Conservation (phyloP, 2,329 filamentous ascomycete genomes). For the Diplodia scrobiculata region DNA sequence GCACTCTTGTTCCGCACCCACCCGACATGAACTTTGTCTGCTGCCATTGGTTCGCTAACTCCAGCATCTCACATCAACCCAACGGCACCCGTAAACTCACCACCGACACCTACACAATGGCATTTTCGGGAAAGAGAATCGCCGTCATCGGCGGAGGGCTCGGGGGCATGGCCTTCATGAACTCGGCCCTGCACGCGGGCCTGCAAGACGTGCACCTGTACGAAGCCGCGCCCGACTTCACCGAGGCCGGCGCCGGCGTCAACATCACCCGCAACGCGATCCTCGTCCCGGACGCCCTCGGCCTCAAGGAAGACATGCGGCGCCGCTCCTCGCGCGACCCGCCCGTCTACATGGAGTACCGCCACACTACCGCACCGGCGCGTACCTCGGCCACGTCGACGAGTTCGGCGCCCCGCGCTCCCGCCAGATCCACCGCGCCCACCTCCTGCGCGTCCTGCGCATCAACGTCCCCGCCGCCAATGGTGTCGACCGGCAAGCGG, state of each 20-base stretch:
- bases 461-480: background rate
- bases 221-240: conserved; percentile 44
- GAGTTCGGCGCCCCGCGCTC: conserved; percentile 24
- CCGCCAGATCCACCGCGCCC: conserved; percentile 19
- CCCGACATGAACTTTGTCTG: too few species aligned
- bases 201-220: conserved; percentile 42
- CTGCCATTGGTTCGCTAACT: background rate
- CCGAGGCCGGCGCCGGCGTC: conserved; percentile 45
- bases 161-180: conserved; percentile 43
- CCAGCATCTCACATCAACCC: too few species aligned
- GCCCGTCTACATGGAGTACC: conserved; percentile 34
- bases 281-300: conserved; percentile 41
- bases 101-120: background rate
- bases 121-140: conserved; percentile 2
- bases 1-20: background rate
- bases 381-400: conserved; percentile 16
- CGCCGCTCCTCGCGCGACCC: conserved; percentile 42
- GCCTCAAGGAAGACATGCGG: conserved; percentile 39
- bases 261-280: conserved; percentile 46
- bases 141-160: conserved; percentile 26
- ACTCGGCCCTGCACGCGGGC: conserved; percentile 42
- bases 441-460: background rate
- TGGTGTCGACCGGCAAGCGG: conserved; percentile 8
- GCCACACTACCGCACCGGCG: conserved; percentile 22
- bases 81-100: too few species aligned